A percentile compares a stretch with the other conserved stretches of the same genome.
Evolutionary conservation across 495 filamentous ascomycete genomes (phyloP).

Genomic region (Xylaria venustula): DNA sequence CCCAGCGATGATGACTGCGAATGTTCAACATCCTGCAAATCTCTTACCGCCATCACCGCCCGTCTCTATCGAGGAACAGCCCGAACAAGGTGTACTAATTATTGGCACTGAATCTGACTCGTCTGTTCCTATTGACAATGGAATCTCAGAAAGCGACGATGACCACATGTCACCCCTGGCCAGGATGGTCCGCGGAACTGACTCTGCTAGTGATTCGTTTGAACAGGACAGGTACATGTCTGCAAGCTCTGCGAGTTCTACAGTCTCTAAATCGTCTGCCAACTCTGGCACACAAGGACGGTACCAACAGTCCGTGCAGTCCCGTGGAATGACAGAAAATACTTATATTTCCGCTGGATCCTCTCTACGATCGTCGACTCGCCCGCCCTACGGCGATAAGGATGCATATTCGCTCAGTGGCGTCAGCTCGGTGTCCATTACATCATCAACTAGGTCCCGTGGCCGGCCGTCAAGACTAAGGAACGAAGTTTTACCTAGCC

Average conservation of each 20-base stretch:
- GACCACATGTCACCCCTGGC: constrained; percentile 66
- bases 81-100: constrained; percentile 37
- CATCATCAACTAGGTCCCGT: constrained; percentile 62
- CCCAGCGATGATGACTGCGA: constrained; percentile 69
- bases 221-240: constrained; percentile 57
- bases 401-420: constrained; percentile 59
- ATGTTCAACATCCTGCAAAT: constrained; percentile 78
- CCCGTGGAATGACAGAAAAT: constrained; percentile 51
- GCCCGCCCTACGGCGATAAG: constrained; percentile 39
- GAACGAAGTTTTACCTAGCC: constrained; percentile 72
- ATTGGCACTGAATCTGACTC: constrained; percentile 46
- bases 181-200: constrained; percentile 60
- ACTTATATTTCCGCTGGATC: constrained; percentile 66
- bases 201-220: constrained; percentile 52
- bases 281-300: constrained; percentile 41
- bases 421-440: constrained; percentile 59
- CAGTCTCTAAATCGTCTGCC: constrained; percentile 53
- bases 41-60: constrained; percentile 75
- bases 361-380: constrained; percentile 45
- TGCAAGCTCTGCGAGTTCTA: constrained; percentile 66
- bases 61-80: constrained; percentile 67
- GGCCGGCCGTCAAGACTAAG: constrained; percentile 69
- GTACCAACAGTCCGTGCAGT: constrained; percentile 46
- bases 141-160: constrained; percentile 63
- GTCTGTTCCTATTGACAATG: constrained; percentile 53